Conservation (phyloP, 768 basidiomycete genomes). For the Naganishia antarctica region DNA sequence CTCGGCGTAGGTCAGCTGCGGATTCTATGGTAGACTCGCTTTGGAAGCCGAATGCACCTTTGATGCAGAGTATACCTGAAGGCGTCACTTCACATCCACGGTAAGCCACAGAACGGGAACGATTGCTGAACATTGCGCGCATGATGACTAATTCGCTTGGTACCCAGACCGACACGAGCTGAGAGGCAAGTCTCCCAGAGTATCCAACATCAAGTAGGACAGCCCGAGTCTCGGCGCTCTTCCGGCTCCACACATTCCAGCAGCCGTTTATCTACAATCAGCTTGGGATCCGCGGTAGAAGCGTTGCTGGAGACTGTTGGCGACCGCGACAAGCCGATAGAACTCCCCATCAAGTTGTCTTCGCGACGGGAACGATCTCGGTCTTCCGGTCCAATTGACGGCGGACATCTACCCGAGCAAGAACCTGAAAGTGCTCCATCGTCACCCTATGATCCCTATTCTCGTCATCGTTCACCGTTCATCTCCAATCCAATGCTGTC, state of each 20-base stretch:
- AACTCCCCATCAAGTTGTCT: slow-evolving; percentile 9
- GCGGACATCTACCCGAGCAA: too few species aligned
- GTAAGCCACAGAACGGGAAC: too few species aligned
- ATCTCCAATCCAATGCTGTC: not conserved
- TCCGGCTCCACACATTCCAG: slow-evolving; percentile 1
- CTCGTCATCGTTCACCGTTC: not conserved
- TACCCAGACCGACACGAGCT: not conserved
- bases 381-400: not conserved
- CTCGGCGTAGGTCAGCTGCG: not conserved
- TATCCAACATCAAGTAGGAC: not conserved
- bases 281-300: slow-evolving; percentile 16
- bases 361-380: not conserved
- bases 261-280: not conserved
- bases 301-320: not conserved
- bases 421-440: not conserved
- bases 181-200: not conserved
- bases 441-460: not conserved
- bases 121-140: too few species aligned
- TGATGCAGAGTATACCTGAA: slow-evolving; percentile 2
- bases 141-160: not conserved
- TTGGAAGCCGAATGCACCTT: not conserved
- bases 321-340: not conserved
- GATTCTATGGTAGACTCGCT: not conserved
- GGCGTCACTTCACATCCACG: not conserved
- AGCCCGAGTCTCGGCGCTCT: not conserved